These are phyloP conservation scores for Plantago ovata DNA, from an alignment of 257 asterid genomes.

Conservation along the genomic window DNA sequence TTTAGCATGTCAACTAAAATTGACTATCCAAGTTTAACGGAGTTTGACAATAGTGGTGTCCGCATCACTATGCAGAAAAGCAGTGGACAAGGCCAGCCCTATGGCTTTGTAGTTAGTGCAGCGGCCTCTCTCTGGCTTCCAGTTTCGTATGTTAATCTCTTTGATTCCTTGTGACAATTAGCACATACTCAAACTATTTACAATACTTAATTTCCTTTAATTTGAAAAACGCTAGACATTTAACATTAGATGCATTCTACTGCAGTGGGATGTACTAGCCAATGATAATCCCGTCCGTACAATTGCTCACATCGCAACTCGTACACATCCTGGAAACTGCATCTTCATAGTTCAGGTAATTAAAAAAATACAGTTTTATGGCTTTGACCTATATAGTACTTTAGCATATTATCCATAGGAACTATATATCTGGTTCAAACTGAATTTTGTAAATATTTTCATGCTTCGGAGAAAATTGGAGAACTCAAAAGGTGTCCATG, in stretches of 20 bases:
- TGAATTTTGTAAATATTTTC: no score
- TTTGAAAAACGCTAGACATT: neutral
- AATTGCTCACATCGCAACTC: slow-evolving; percentile 54
- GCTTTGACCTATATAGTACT: no score
- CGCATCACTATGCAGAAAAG: slow-evolving; percentile 40
- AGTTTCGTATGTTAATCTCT: slow-evolving; percentile 32
- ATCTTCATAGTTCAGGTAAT: slow-evolving; percentile 60
- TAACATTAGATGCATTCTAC: slow-evolving; percentile 10
- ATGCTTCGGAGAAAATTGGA: neutral
- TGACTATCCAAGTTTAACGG: slow-evolving; percentile 34
- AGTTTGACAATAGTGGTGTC: slow-evolving; percentile 36
- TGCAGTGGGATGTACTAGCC: slow-evolving; percentile 71
- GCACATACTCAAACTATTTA: neutral
- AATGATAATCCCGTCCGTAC: slow-evolving; percentile 35
- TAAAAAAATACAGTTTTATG: neutral
- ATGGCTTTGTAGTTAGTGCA: slow-evolving; percentile 47
- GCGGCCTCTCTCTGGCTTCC: slow-evolving; percentile 67
- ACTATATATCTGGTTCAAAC: no score
- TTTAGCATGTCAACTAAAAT: slow-evolving; percentile 43
- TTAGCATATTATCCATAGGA: no score
- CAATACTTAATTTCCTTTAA: neutral
- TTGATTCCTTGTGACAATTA: slow-evolving; percentile 2
- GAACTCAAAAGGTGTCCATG: neutral
- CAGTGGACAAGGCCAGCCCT: slow-evolving; percentile 30
- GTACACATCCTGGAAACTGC: slow-evolving; percentile 46